These are phyloP conservation scores for Ampelocalamus luodianensis DNA, from an alignment of 176 grass and related monocot species.

Conservation along the genomic window DNA sequence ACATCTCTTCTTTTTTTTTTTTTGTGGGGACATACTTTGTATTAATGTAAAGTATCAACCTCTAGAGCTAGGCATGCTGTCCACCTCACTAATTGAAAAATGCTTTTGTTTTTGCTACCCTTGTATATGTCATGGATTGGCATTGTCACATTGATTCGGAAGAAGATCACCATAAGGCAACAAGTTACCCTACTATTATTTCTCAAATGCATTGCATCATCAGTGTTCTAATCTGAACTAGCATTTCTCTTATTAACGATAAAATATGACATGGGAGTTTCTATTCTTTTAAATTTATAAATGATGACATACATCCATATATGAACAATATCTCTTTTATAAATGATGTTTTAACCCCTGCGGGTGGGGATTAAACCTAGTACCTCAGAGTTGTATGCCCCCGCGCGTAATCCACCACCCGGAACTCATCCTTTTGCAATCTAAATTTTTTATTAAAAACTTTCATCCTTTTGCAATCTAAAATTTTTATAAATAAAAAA, in stretches of 20 bases:
- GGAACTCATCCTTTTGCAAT: no score
- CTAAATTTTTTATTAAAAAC: no score
- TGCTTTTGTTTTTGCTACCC: background rate
- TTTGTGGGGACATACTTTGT: background rate
- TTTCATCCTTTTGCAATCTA: background rate
- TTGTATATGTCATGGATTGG: background rate
- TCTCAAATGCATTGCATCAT: background rate
- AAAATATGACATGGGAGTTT: background rate
- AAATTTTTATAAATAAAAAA: background rate
- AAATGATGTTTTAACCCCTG: no score
- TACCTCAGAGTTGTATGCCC: no score
- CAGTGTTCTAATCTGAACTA: background rate
- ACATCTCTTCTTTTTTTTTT: background rate
- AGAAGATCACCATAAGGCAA: background rate
- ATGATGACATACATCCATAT: background rate
- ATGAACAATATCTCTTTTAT: no score
- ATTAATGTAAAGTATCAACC: no score
- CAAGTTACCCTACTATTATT: constrained; percentile 6
- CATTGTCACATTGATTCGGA: background rate
- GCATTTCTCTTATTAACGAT: background rate
- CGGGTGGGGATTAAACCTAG: no score
- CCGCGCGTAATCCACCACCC: no score
- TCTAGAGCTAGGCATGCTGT: background rate
- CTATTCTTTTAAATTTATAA: background rate
- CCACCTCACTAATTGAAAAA: background rate